Evolutionary conservation across 148 eudicot species (phyloP), one percentile per base, ranked within the genome.

Genomic region (Suaeda aralocaspica): DNA sequence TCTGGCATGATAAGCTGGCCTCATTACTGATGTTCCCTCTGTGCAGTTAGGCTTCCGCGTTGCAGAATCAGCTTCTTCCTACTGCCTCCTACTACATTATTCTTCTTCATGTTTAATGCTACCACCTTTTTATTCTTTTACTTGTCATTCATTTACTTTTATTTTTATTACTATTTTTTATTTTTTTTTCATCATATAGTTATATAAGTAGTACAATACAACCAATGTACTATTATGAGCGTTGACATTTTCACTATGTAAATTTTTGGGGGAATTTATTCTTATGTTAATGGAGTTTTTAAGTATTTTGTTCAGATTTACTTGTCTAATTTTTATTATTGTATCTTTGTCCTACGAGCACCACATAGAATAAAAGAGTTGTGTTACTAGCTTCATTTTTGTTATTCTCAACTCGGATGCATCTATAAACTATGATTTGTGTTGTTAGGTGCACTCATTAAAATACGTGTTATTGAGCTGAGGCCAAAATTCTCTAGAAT

Each of bases 1-100:
- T 44, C 34, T 64, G 74, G 68, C 71, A 73, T 78, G 68, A 78
- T 78, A 64, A 78, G 50, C 74, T 74, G 81, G 74, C 78, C 69
- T 66, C 78, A 69, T 74, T 64, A 36, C 64, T 74, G 74, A 70
- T 74, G 78, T 78, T 73, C 81, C 76, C 76, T 69, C 8, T 46
- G 39, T 74, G 75, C 56, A 74, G 70, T 66, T 74, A 69, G 34
- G 67, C 64, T 78, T 78, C 48, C 71, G 77, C 75, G 78, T 78
- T 68, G 45, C 42, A 64, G 61, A 64, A 74, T 69, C 62, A 64
- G 29, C 55, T 16, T 48, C 26, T 58, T 56, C 48, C 13, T 60
- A 5, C 52, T 33, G 24, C 26, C 60, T 63, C 33, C 24, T 61
- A 60, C 30, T 57, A 39, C 36, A 63, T 41, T 22, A 22, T 2